Percentiles rank a stretch among this genome's conserved stretches.
phyloP scores from a whole-genome alignment of 106 monocot genomes.

The Dendrobium chrysotoxum region DNA sequence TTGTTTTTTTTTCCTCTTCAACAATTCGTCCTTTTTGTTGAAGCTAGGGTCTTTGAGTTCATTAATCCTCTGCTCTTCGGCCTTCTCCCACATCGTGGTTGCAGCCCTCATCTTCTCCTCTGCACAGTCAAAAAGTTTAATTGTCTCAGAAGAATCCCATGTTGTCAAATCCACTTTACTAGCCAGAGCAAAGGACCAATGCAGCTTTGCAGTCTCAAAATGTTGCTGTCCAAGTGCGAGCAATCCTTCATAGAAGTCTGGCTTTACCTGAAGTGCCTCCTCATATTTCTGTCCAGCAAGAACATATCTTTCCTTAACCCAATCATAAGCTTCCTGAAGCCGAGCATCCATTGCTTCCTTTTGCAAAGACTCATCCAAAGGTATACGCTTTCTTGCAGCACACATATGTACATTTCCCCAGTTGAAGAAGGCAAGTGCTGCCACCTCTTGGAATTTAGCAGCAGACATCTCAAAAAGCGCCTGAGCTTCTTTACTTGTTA shows the following conservation, averaged over 20 bases:
- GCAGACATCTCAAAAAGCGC: conserved; percentile 82
- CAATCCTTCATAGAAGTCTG: conserved; percentile 91
- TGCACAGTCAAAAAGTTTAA: conserved; percentile 69
- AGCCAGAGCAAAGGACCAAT: conserved; percentile 94
- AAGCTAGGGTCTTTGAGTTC: conserved; percentile 54
- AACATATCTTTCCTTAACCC: conserved; percentile 78
- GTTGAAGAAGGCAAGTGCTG: conserved; percentile 93
- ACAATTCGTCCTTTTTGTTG: conserved; percentile 54
- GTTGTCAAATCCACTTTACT: conserved; percentile 58
- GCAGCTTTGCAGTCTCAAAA: conserved; percentile 93
- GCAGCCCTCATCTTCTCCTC: conserved; percentile 90
- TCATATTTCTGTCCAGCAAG: conserved; percentile 87
- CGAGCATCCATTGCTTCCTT: conserved; percentile 56
- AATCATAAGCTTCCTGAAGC: conserved; percentile 80
- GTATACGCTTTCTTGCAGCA: conserved; percentile 82
- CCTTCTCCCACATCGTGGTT: conserved; percentile 95
- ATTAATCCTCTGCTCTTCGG: conserved; percentile 69
- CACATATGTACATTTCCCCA: conserved; percentile 99
- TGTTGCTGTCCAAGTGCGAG: conserved; percentile 96
- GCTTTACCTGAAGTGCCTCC: conserved; percentile 74
- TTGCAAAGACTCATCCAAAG: conserved; percentile 63
- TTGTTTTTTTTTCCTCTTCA: conserved; percentile 61
- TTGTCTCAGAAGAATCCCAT: conserved; percentile 77
- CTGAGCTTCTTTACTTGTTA: conserved; percentile 89
- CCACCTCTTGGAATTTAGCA: conserved; percentile 94